Evolutionary conservation across 1,284 basidiomycete genomes (phyloP).

Genomic region (Trametes hirsuta): DNA sequence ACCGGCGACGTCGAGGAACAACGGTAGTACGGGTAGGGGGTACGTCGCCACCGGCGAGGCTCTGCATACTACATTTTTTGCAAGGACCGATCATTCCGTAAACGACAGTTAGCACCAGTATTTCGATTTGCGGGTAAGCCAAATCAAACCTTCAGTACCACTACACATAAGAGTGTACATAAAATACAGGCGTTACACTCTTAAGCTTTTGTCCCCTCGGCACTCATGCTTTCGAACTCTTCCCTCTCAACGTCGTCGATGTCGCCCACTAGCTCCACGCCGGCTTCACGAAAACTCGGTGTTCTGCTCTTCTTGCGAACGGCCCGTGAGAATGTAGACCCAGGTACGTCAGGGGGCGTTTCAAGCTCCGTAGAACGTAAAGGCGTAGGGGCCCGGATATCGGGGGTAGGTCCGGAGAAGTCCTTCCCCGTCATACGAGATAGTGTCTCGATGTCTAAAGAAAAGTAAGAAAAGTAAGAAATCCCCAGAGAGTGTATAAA

Average conservation of each 20-base stretch:
- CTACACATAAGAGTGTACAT: neutral
- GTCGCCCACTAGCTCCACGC: slow-evolving; percentile 34
- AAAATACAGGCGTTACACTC: neutral
- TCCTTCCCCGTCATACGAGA: slow-evolving; percentile 80
- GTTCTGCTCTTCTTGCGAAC: slow-evolving; percentile 34
- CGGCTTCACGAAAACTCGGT: slow-evolving; percentile 25
- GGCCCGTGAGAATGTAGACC: neutral
- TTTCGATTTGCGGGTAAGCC: too few species aligned
- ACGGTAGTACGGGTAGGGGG: too few species aligned
- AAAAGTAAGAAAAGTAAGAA: neutral
- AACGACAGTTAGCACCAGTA: too few species aligned
- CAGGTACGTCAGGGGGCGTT: neutral
- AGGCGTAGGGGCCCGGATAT: slow-evolving; percentile 58
- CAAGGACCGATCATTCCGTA: too few species aligned
- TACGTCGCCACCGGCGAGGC: too few species aligned
- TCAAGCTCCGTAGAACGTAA: slow-evolving; percentile 29
- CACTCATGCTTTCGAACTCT: slow-evolving; percentile 1
- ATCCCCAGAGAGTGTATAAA: neutral
- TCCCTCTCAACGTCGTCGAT: slow-evolving; percentile 32
- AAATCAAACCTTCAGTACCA: slow-evolving; percentile 41
- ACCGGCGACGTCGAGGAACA: too few species aligned
- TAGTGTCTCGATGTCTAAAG: slow-evolving; percentile 65
- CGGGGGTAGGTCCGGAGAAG: slow-evolving; percentile 77
- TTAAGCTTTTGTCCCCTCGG: neutral
- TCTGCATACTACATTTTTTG: too few species aligned